Evolutionary conservation across 164 flowering plant genomes (phyloP).

Genomic region (Paratinospora sagittata): DNA sequence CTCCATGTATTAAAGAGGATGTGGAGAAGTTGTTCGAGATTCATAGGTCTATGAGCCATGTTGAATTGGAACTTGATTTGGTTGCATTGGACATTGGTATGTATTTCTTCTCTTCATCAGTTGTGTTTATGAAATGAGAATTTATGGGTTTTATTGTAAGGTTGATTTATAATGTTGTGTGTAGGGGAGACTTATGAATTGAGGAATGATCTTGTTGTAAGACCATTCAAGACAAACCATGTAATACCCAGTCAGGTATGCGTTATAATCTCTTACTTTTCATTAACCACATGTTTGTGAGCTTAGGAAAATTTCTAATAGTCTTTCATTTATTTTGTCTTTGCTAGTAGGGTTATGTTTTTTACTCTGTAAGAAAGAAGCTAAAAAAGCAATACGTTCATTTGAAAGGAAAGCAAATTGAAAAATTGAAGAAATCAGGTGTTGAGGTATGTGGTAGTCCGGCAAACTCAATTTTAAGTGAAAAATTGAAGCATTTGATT

Average conservation of each 20-base stretch:
- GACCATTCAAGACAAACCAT: conserved; percentile 87
- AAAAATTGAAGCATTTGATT: too few relatives aligned
- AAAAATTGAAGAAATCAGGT: conserved; percentile 86
- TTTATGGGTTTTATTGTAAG: background rate
- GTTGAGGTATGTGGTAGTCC: conserved; percentile 56
- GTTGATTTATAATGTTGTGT: conserved; percentile 5
- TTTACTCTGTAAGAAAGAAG: conserved; percentile 79
- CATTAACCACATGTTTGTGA: background rate
- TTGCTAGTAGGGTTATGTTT: conserved; percentile 70
- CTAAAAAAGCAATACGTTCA: conserved; percentile 80
- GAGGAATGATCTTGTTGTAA: conserved; percentile 80
- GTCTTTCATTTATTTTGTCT: conserved; percentile 5
- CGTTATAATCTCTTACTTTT: background rate
- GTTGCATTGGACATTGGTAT: conserved; percentile 85
- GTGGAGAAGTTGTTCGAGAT: conserved; percentile 82
- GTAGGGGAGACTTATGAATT: conserved; percentile 93
- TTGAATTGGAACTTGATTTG: conserved; percentile 69
- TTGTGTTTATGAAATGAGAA: background rate
- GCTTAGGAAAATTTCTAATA: background rate
- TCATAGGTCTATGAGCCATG: conserved; percentile 73
- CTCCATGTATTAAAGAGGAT: conserved; percentile 85
- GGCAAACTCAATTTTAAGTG: background rate
- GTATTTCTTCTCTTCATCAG: conserved; percentile 13
- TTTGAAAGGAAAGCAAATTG: conserved; percentile 79
- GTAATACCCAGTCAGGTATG: conserved; percentile 95